These are phyloP conservation scores for Botrytis fragariae DNA, from an alignment of 2,329 filamentous ascomycete genomes.

Conservation along the genomic window DNA sequence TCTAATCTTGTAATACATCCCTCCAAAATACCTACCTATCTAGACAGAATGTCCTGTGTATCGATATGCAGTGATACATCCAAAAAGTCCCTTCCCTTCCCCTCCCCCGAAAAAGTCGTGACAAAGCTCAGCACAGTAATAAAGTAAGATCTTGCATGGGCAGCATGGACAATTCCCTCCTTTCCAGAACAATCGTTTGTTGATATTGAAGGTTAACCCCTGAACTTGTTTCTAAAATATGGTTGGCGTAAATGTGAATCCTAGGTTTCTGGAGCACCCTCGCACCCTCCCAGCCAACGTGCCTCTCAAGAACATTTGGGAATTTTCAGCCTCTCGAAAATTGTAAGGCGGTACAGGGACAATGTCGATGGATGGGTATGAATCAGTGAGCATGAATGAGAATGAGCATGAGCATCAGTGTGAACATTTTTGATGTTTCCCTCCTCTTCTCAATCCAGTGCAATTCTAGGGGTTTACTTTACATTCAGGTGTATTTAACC, in stretches of 20 bases:
- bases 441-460: background rate
- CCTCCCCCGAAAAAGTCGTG: background rate
- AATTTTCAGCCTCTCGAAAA: constrained; percentile 4
- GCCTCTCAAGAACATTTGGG: background rate
- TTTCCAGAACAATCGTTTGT: background rate
- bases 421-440: background rate
- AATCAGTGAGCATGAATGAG: background rate
- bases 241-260: background rate
- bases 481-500: background rate
- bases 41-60: background rate
- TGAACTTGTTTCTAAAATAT: background rate
- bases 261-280: constrained; percentile 3
- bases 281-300: too few relatives aligned
- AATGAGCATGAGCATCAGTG: background rate
- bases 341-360: background rate
- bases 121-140: background rate
- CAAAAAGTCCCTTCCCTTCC: background rate
- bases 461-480: background rate
- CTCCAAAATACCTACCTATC: background rate
- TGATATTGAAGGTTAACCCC: constrained; percentile 7
- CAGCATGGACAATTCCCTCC: background rate
- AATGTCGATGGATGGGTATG: background rate
- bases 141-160: background rate
- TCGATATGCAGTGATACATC: background rate
- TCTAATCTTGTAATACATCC: background rate